Percentiles rank a stretch among this genome's conserved stretches.
These are phyloP conservation scores for Ambrosiella beaveri DNA, from an alignment of 2,329 filamentous ascomycete species.

Conservation along the genomic window DNA sequence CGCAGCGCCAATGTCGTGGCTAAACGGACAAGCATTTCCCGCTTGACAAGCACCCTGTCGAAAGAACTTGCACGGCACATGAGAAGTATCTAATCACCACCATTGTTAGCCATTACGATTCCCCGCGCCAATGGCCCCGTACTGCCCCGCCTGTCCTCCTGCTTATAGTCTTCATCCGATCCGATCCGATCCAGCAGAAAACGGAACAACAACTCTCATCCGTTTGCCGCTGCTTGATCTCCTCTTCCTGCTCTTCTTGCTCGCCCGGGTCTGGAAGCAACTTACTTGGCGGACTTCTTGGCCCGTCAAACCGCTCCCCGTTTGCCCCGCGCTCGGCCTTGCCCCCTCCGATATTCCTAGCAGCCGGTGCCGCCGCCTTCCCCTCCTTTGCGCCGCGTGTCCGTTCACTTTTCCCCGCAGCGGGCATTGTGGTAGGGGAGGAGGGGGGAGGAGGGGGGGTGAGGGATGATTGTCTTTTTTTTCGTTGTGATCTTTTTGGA, in stretches of 20 bases:
- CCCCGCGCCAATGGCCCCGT: too few species aligned
- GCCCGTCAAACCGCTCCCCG: conserved; percentile 34
- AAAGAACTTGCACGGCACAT: conserved; percentile 99
- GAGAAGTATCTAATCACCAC: conserved; percentile 56
- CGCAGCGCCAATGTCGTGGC: conserved; percentile 73
- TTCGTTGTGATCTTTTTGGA: neutral
- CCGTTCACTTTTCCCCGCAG: too few species aligned
- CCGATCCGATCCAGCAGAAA: too few species aligned
- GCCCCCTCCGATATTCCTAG: conserved; percentile 9
- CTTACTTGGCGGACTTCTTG: conserved; percentile 46
- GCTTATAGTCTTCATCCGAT: too few species aligned
- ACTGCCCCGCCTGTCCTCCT: too few species aligned
- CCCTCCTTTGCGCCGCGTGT: too few species aligned
- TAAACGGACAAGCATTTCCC: conserved; percentile 87
- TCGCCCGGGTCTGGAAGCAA: conserved; percentile 14
- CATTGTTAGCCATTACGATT: too few species aligned
- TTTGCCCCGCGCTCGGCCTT: conserved; percentile 8
- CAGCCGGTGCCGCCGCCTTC: neutral
- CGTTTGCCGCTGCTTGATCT: neutral
- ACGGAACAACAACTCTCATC: too few species aligned
- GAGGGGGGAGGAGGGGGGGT: too few species aligned
- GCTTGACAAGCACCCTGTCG: conserved; percentile 91
- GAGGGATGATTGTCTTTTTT: neutral
- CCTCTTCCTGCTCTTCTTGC: neutral
- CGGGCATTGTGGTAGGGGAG: too few species aligned